Base-by-base conservation (phyloP, 108 stramenopile species). In the Mediolabrus comicus region DNA sequence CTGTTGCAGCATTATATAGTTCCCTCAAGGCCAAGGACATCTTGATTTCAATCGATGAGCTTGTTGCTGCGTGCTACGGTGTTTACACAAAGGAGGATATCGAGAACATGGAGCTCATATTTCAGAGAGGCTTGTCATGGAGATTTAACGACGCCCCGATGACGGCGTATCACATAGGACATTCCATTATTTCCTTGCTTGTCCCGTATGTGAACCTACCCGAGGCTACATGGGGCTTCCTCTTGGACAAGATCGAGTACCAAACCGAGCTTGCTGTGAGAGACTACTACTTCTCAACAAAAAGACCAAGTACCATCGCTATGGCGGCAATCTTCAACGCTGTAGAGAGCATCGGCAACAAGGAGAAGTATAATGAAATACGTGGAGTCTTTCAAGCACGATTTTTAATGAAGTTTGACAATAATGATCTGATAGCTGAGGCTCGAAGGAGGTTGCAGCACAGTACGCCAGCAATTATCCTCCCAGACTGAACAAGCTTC, bases 21-120 rank as follows among this genome's bases (percentile, higher is more conserved):
- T 67, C 88, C 22, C 64, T 85, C 35, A 89, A 89, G 62, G 70
- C 83, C 22, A 72, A 86, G 83, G 81, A 67, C 73, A 55, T 3
- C 51, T 76, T 30, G 86, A 59, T 92, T 24, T 65, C 75, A 12
- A 71, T 77, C 4, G 55, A 74, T 3, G 30, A 83, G 11, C 62
- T 91, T 28, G 84, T 83, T 3, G 67, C 59, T 14, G 52, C 87
- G n/a, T 76, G 79, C 46, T 83, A 71, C 16, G 86, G 87, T 14
- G 55, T 33, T n/a, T 83, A 84, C 67, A 68, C 71, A 0, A 60
- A 54, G 9, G 32, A 66, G 17, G 79, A 91, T 3, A 82, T 91
- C 24, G 83, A 83, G 32, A 71, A 49, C 14, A 86, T 86, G 83
- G 90, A 91, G 62, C 13, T 56, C 10, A 53, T 26, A 11, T 31